Conservation (phyloP, 495 filamentous ascomycete species). For the Gamarada debralockiae region DNA sequence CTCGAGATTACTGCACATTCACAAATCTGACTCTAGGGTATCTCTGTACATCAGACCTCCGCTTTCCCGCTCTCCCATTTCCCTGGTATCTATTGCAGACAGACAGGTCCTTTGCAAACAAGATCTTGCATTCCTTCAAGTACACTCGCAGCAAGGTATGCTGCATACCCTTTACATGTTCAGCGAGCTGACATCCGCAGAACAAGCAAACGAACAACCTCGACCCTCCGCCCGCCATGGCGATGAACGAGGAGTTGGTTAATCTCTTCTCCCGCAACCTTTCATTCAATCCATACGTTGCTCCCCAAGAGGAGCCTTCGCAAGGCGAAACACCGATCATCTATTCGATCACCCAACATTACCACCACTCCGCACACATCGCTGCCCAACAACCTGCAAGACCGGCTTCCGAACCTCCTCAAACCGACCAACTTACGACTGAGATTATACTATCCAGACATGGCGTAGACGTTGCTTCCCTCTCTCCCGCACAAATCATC, state of each 20-base stretch:
- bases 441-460: slow-evolving; percentile 44
- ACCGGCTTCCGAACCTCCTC: slow-evolving; percentile 44
- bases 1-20: slow-evolving; percentile 24
- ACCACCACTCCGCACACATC: slow-evolving; percentile 66
- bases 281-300: slow-evolving; percentile 40
- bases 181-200: slow-evolving; percentile 16
- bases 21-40: slow-evolving; percentile 22
- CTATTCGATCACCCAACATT: slow-evolving; percentile 72
- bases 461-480: slow-evolving; percentile 47
- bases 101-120: slow-evolving; percentile 21
- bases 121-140: slow-evolving; percentile 18
- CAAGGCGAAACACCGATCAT: slow-evolving; percentile 34
- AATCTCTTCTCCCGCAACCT: slow-evolving; percentile 65
- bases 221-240: slow-evolving; percentile 25
- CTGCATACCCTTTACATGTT: slow-evolving; percentile 13
- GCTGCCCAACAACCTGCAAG: slow-evolving; percentile 31
- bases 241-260: slow-evolving; percentile 61
- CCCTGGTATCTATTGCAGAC: slow-evolving; percentile 15
- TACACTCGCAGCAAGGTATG: slow-evolving; percentile 27
- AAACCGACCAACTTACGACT: slow-evolving; percentile 37
- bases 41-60: slow-evolving; percentile 26
- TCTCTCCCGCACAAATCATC: slow-evolving; percentile 54
- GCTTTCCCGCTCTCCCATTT: slow-evolving; percentile 15
- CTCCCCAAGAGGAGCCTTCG: slow-evolving; percentile 22
- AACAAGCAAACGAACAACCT: background rate